A percentile compares a stretch with the other conserved stretches of the same genome.
Evolutionary conservation across 352 stramenopile species (phyloP).

Genomic region (Phytophthora constricta): DNA sequence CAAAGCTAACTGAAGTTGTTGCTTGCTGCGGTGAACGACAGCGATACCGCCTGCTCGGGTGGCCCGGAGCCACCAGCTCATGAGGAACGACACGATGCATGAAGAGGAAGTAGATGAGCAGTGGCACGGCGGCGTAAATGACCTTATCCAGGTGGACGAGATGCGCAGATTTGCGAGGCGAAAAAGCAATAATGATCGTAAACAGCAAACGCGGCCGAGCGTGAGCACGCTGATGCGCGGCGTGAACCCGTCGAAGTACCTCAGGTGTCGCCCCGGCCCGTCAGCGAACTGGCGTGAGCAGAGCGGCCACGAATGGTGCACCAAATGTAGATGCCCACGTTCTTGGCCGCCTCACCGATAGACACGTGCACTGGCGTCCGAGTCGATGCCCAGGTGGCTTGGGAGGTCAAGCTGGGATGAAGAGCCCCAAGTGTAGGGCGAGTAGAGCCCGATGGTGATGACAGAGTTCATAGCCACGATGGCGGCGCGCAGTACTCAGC

Average conservation of each 20-base stretch:
- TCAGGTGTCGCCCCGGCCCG: constrained; percentile 42
- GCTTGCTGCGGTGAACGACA: constrained; percentile 42
- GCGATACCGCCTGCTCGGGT: constrained; percentile 42
- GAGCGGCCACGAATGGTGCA: constrained; percentile 48
- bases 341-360: constrained; percentile 52
- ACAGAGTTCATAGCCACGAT: constrained; percentile 78
- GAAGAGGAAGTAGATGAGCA: constrained; percentile 67
- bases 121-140: constrained; percentile 58
- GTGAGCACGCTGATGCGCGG: constrained; percentile 54
- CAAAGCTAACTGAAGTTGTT: constrained; percentile 80
- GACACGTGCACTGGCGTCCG: constrained; percentile 48
- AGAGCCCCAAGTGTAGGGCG: constrained; percentile 58
- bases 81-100: constrained; percentile 54
- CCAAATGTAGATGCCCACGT: constrained; percentile 70
- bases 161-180: constrained; percentile 65
- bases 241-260: constrained; percentile 56
- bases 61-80: constrained; percentile 38
- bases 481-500: constrained; percentile 66
- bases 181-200: constrained; percentile 75
- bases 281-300: constrained; percentile 49
- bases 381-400: constrained; percentile 42
- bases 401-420: constrained; percentile 63
- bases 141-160: constrained; percentile 60
- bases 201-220: constrained; percentile 60
- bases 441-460: constrained; percentile 68